Conservation (phyloP, 1,284 basidiomycete genomes). For the Leccinum subspadiceum region DNA sequence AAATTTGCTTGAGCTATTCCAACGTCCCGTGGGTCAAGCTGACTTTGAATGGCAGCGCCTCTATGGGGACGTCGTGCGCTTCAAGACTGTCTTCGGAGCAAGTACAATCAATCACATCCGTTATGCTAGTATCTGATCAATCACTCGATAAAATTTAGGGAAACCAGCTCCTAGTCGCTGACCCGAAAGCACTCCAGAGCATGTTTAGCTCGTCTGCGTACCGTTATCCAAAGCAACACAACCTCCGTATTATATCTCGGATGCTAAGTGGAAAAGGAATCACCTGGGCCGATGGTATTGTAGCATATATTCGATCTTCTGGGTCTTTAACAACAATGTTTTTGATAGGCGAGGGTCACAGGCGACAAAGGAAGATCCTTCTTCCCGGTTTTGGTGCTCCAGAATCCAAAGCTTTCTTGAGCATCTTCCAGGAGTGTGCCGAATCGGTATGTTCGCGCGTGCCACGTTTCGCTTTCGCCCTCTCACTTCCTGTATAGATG, state of each 20-base stretch:
- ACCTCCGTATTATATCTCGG: conserved; percentile 31
- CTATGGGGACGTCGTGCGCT: conserved; percentile 32
- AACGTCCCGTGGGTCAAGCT: conserved; percentile 21
- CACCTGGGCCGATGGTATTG: conserved; percentile 41
- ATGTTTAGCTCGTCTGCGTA: conserved; percentile 41
- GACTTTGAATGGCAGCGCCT: conserved; percentile 32
- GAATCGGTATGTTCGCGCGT: conserved; percentile 19
- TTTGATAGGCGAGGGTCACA: conserved; percentile 42
- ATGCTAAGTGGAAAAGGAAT: conserved; percentile 39
- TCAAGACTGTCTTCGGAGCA: conserved; percentile 30
- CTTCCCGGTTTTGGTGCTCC: conserved; percentile 42
- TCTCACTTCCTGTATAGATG: conserved; percentile 36
- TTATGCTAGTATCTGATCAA: neutral
- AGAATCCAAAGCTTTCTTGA: conserved; percentile 39
- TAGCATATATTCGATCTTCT: neutral
- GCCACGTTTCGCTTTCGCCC: neutral
- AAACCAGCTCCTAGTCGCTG: conserved; percentile 30
- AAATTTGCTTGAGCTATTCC: conserved; percentile 27
- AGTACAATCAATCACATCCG: neutral
- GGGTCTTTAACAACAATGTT: neutral
- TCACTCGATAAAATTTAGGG: conserved; percentile 13
- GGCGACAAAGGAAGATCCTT: conserved; percentile 43
- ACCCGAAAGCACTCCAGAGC: conserved; percentile 43
- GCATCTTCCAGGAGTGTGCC: conserved; percentile 33
- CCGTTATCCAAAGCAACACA: conserved; percentile 38